A percentile compares a stretch with the other conserved stretches of the same genome.
phyloP scores from a whole-genome alignment of 73 alveolate species.

The Loxodes magnus region DNA sequence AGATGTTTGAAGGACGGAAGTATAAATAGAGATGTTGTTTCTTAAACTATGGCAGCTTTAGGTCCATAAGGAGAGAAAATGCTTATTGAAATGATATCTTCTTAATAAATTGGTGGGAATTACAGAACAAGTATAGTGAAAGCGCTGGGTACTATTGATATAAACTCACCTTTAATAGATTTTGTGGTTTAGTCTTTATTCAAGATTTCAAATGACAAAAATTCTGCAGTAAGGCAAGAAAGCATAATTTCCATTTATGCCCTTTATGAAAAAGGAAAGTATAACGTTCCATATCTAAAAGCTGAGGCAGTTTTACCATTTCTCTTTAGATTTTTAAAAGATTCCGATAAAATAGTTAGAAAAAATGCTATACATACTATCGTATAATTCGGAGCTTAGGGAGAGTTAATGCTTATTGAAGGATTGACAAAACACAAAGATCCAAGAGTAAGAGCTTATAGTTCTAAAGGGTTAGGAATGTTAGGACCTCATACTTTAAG shows the following conservation, averaged over 20 bases:
- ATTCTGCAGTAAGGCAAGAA: not conserved
- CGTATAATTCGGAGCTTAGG: conserved; percentile 75
- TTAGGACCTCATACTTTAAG: conserved; percentile 75
- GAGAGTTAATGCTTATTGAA: conserved; percentile 79
- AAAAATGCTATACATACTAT: conserved; percentile 66
- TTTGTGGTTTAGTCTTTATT: conserved; percentile 70
- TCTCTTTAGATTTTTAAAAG: conserved; percentile 59
- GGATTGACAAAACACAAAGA: conserved; percentile 80
- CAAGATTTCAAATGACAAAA: conserved; percentile 29
- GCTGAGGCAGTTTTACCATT: conserved; percentile 74
- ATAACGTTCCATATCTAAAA: conserved; percentile 68
- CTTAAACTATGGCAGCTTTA: conserved; percentile 72
- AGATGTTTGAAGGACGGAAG: conserved; percentile 72
- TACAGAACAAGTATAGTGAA: conserved; percentile 69
- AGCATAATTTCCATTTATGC: not conserved
- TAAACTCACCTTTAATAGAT: conserved; percentile 65
- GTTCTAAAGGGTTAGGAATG: conserved; percentile 77
- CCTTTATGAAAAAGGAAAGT: conserved; percentile 52
- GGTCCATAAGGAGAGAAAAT: conserved; percentile 79
- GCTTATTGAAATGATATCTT: conserved; percentile 61
- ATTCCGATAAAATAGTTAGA: conserved; percentile 59
- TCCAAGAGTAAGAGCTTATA: conserved; percentile 64
- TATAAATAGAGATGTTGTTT: conserved; percentile 72
- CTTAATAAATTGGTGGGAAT: conserved; percentile 59
- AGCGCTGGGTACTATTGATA: conserved; percentile 68